Percentiles rank a stretch among this genome's conserved stretches.
Conservation (phyloP, 2,329 filamentous ascomycete genomes). For the Rutstroemia sp. region DNA sequence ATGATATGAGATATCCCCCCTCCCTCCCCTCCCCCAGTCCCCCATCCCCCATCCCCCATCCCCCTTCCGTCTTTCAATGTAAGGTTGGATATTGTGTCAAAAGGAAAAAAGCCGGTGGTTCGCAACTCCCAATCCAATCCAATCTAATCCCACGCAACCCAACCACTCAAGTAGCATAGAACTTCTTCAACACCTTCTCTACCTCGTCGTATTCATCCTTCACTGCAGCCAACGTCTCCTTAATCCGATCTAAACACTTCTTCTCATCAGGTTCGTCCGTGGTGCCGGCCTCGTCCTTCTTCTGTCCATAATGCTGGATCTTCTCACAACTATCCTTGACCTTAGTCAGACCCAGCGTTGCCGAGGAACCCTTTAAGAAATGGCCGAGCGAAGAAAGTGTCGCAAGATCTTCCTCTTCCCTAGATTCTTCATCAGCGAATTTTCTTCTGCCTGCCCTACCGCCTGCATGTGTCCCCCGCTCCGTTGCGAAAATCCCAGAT, state of each 20-base stretch:
- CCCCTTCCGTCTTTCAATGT: too few relatives aligned
- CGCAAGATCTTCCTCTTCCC: constrained; percentile 59
- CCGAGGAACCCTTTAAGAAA: constrained; percentile 95
- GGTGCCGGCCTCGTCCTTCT: constrained; percentile 70
- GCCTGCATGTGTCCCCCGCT: too few relatives aligned
- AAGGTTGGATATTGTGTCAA: constrained; percentile 1
- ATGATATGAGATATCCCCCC: too few relatives aligned
- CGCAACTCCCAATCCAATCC: not conserved
- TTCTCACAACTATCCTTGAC: constrained; percentile 92
- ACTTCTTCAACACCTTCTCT: constrained; percentile 56
- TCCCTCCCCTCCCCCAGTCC: too few relatives aligned
- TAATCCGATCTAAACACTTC: constrained; percentile 62
- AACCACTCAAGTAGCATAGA: constrained; percentile 25
- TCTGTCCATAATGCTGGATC: constrained; percentile 86
- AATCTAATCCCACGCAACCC: not conserved
- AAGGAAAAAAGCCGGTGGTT: constrained; percentile 15
- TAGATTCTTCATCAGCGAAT: constrained; percentile 31
- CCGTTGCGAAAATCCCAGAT: too few relatives aligned
- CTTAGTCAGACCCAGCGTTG: constrained; percentile 83
- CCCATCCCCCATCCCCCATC: too few relatives aligned
- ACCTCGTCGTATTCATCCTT: constrained; percentile 72
- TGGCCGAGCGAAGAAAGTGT: constrained; percentile 80
- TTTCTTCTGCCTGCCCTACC: too few relatives aligned
- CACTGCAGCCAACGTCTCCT: constrained; percentile 60
- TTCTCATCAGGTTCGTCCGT: constrained; percentile 58